Conservation (phyloP, 768 basidiomycete genomes). For the Hemileccinum rubropunctum region DNA sequence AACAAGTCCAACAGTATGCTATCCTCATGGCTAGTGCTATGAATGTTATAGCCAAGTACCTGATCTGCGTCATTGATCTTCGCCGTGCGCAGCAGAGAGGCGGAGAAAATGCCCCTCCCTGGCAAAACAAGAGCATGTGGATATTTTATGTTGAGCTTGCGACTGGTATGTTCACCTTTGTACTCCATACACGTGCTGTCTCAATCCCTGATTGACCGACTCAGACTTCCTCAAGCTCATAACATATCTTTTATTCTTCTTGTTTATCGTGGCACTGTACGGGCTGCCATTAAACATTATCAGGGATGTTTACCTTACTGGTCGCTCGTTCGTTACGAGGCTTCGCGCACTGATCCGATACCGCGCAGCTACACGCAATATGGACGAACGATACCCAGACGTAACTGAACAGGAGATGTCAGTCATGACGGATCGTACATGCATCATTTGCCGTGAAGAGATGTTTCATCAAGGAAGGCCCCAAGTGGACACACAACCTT, state of each 20-base stretch:
- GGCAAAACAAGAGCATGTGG: slow-evolving; percentile 99
- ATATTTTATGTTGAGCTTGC: slow-evolving; percentile 90
- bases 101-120: slow-evolving; percentile 82
- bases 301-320: slow-evolving; percentile 94
- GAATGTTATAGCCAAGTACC: slow-evolving; percentile 79
- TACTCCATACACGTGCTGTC: background rate
- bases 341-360: slow-evolving; percentile 89
- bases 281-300: slow-evolving; percentile 96
- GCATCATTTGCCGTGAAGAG: slow-evolving; percentile 98
- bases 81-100: slow-evolving; percentile 73
- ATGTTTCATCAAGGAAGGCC: slow-evolving; percentile 53
- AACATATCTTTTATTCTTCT: slow-evolving; percentile 92
- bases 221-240: slow-evolving; percentile 91
- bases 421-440: slow-evolving; percentile 83
- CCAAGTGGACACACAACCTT: slow-evolving; percentile 19
- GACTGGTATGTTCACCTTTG: slow-evolving; percentile 59
- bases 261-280: slow-evolving; percentile 90
- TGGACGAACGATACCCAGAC: slow-evolving; percentile 94
- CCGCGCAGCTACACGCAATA: slow-evolving; percentile 90
- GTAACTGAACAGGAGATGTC: slow-evolving; percentile 84
- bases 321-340: slow-evolving; percentile 86
- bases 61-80: slow-evolving; percentile 77
- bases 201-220: slow-evolving; percentile 6
- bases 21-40: slow-evolving; percentile 80
- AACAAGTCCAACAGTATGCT: slow-evolving; percentile 61